Evolutionary conservation across 2,329 filamentous ascomycete genomes (phyloP), one percentile per base, ranked within the genome.

Genomic region (Fusarium verticillioides): DNA sequence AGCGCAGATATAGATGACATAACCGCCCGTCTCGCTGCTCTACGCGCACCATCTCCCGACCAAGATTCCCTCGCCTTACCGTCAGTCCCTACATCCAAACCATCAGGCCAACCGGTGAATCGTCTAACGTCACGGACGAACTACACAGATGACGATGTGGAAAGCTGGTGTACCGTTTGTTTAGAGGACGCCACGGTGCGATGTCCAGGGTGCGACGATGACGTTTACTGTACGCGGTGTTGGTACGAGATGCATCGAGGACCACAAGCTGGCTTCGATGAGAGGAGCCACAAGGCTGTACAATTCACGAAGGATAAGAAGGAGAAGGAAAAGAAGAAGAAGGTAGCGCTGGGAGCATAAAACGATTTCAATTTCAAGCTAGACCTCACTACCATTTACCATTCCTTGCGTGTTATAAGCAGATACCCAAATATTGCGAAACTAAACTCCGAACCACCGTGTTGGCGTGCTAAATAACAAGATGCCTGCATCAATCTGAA

Each of bases 161-260:
- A 92, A 46, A 89, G 87, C 2, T 97, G 94, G 93, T 97, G 94
- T 80, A 88, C 91, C 37, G 94, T 96, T 15, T 97, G 94, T 79
- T 90, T 92, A 52, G 93, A 94, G 66, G 93, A 96, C 78, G 94
- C 92, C 0, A 90, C 90, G 7, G 83, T 96, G 34, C 87, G 87
- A 64, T 97, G 94, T 79, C 79, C 91, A 1, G 93, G 92, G 7
- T 97, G 94, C 76, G 90, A 90, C 40, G 82, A 83, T 34, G 90
- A 95, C 72, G 84, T 94, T 44, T 97, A 96, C 79, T 97, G 94
- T 80, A 85, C 87, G 28, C 84, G 88, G 21, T 97, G 94, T 84
- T 97, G 94, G 94, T 88, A 87, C 66, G 94, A 96, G 78, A 94
- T 94, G 81, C 94, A 97, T 77, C 84, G 89, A 39, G 91, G 93